phyloP scores from a whole-genome alignment of 441 rosid genomes.

The Pelargonium fulgidum region DNA sequence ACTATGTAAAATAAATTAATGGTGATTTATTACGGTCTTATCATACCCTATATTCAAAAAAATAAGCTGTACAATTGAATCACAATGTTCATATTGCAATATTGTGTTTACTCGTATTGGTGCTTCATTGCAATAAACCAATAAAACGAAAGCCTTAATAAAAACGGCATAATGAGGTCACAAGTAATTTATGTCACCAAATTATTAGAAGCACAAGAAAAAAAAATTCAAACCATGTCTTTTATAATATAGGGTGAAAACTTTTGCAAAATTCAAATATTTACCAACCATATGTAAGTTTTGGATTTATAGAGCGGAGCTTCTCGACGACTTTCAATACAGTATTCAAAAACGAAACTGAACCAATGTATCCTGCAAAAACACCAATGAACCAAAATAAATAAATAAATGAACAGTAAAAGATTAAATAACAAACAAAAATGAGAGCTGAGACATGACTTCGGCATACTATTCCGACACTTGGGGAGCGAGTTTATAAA shows the following conservation, averaged over 20 bases:
- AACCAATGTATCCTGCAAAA: conserved; percentile 86
- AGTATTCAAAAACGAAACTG: conserved; percentile 82
- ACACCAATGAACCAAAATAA: conserved; percentile 14
- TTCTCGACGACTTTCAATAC: conserved; percentile 69
- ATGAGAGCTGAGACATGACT: neutral
- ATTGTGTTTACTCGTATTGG: neutral
- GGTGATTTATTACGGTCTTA: too few relatives aligned
- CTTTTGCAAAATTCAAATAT: neutral
- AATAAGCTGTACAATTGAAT: too few relatives aligned
- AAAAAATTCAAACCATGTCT: neutral
- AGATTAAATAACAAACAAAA: neutral
- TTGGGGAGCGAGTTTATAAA: neutral
- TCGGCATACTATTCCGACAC: neutral
- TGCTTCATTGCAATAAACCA: neutral
- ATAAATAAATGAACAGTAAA: conserved; percentile 4
- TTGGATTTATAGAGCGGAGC: conserved; percentile 86
- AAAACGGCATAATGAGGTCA: neutral
- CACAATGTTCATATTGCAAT: too few relatives aligned
- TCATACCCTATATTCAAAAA: too few relatives aligned
- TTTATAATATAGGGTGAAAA: neutral
- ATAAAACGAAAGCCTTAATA: neutral
- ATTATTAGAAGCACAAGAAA: neutral
- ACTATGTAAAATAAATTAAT: too few relatives aligned
- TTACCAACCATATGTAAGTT: conserved; percentile 74
- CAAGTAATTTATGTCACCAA: neutral